Evolutionary conservation across 257 asterid genomes (phyloP).

Genomic region (Solanum arcanum): DNA sequence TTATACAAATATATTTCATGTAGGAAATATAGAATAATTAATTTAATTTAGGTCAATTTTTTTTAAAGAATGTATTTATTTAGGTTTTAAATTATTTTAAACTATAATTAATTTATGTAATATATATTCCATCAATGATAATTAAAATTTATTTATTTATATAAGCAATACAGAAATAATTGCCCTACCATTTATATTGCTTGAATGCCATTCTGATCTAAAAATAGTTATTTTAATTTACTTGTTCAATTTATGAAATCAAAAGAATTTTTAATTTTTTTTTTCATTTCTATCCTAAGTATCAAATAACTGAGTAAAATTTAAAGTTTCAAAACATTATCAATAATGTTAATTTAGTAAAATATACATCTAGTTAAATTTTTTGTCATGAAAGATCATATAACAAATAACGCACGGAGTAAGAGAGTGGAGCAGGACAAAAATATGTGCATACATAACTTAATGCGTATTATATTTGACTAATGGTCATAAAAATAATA

Average conservation of each 20-base stretch:
- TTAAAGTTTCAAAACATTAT: neutral
- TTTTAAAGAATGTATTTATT: no score
- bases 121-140: neutral
- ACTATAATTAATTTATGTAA: no score
- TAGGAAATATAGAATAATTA: neutral
- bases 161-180: neutral
- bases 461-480: no score
- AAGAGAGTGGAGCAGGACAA: neutral
- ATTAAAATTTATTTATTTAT: no score
- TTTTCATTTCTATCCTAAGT: neutral
- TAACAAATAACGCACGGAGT: neutral
- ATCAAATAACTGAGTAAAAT: neutral
- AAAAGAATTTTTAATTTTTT: no score
- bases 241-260: neutral
- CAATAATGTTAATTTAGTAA: neutral
- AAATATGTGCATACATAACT: neutral
- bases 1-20: neutral
- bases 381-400: neutral
- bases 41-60: neutral
- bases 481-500: no score
- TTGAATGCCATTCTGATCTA: neutral
- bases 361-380: neutral
- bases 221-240: no score
- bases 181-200: neutral
- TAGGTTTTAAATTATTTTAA: no score